phyloP scores from a whole-genome alignment of 2,329 filamentous ascomycete genomes.

The Epichloe gansuensis region DNA sequence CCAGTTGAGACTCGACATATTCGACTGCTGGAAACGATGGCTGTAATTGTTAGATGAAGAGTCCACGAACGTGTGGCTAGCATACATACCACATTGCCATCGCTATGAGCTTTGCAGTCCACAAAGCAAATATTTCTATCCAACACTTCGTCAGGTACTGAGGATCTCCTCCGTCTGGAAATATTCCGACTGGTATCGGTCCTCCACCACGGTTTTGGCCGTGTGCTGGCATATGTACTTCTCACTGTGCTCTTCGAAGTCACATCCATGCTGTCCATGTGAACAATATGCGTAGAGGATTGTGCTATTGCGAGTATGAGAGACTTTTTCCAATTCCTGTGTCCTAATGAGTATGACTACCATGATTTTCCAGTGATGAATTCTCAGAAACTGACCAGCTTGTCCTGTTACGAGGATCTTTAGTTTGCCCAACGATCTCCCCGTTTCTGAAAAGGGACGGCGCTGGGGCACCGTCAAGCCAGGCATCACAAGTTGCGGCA shows the following conservation, averaged over 20 bases:
- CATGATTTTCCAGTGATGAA: background rate
- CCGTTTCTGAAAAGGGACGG: slow-evolving; percentile 77
- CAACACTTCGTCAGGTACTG: slow-evolving; percentile 55
- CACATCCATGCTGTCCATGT: slow-evolving; percentile 57
- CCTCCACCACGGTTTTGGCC: slow-evolving; percentile 84
- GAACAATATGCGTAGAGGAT: slow-evolving; percentile 80
- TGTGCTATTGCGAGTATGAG: slow-evolving; percentile 82
- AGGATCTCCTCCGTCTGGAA: slow-evolving; percentile 52
- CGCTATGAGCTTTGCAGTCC: slow-evolving; percentile 59
- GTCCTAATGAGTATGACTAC: background rate
- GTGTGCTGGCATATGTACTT: slow-evolving; percentile 68
- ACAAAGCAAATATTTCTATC: slow-evolving; percentile 92
- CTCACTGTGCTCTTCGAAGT: slow-evolving; percentile 27
- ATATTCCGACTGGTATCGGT: slow-evolving; percentile 54
- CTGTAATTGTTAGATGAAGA: background rate
- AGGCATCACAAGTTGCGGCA: slow-evolving; percentile 90
- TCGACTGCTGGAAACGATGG: slow-evolving; percentile 30
- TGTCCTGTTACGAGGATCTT: slow-evolving; percentile 81
- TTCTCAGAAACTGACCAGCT: slow-evolving; percentile 39
- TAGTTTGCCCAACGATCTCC: slow-evolving; percentile 70
- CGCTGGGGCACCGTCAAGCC: slow-evolving; percentile 83
- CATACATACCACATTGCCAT: slow-evolving; percentile 35
- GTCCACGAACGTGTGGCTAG: background rate
- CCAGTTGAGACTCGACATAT: slow-evolving; percentile 50
- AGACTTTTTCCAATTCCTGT: slow-evolving; percentile 78